Percentiles rank a stretch among this genome's conserved stretches.
These are phyloP conservation scores for Filobasidium floriforme DNA, from an alignment of 768 basidiomycete species.

Conservation along the genomic window DNA sequence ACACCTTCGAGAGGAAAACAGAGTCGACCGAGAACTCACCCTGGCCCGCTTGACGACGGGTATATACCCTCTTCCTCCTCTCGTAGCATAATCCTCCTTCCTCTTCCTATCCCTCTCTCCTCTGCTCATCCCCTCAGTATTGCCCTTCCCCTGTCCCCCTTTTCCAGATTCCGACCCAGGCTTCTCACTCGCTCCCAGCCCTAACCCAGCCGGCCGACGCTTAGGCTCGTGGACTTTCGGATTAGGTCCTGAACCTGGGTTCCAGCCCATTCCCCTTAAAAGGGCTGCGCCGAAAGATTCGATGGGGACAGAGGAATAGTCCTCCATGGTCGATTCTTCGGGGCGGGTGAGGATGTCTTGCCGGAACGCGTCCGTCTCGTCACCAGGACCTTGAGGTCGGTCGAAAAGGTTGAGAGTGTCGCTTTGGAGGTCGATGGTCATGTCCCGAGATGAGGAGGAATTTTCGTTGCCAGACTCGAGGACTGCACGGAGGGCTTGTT, in stretches of 20 bases:
- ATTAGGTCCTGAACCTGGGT: constrained; percentile 56
- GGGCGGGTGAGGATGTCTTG: constrained; percentile 71
- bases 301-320: constrained; percentile 85
- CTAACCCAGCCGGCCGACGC: constrained; percentile 74
- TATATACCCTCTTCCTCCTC: constrained; percentile 67
- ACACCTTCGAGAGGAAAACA: background rate
- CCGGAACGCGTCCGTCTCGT: constrained; percentile 74
- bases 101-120: constrained; percentile 25
- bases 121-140: constrained; percentile 21
- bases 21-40: constrained; percentile 34
- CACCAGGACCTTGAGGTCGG: constrained; percentile 45
- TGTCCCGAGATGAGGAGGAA: constrained; percentile 47
- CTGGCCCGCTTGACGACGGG: constrained; percentile 70
- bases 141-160: constrained; percentile 10
- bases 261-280: constrained; percentile 95
- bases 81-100: constrained; percentile 45
- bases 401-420: constrained; percentile 31
- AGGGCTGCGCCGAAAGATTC: constrained; percentile 88
- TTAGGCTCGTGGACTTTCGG: constrained; percentile 70
- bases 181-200: constrained; percentile 77
- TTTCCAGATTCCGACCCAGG: constrained; percentile 48
- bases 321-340: constrained; percentile 60
- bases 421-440: constrained; percentile 51
- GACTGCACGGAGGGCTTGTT: constrained; percentile 70
- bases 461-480: constrained; percentile 51